Conservation (phyloP, 345 rosid genomes). For the Euphorbia pulcherrima region DNA sequence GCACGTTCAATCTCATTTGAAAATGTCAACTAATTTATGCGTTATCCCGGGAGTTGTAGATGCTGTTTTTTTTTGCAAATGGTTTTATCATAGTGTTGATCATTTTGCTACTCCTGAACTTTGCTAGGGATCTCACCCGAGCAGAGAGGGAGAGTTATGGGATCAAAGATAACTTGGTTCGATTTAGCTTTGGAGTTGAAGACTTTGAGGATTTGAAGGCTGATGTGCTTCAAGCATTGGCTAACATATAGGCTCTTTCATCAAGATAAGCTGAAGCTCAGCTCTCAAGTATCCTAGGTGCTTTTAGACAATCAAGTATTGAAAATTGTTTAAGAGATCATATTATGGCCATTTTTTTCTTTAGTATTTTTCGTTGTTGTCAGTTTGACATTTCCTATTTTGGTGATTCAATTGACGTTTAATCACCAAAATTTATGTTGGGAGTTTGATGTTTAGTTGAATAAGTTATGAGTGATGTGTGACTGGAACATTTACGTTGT, state of each 20-base stretch:
- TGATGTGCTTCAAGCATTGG: constrained; percentile 86
- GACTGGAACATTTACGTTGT: neutral
- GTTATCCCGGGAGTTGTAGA: neutral
- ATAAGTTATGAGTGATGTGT: constrained; percentile 18
- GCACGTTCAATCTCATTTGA: neutral
- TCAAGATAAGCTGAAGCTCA: neutral
- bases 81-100: neutral
- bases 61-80: neutral
- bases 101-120: neutral
- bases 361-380: neutral
- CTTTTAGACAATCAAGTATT: constrained; percentile 56
- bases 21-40: neutral
- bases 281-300: neutral
- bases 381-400: neutral
- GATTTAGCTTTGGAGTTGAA: constrained; percentile 94
- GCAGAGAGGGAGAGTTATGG: constrained; percentile 71
- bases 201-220: constrained; percentile 86
- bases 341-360: constrained; percentile 17
- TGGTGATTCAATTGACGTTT: constrained; percentile 22
- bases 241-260: constrained; percentile 35
- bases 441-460: neutral
- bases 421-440: constrained; percentile 17
- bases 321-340: constrained; percentile 59
- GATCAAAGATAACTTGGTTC: constrained; percentile 82
- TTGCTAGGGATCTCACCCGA: constrained; percentile 73